phyloP scores from a whole-genome alignment of 1,284 basidiomycete genomes.

The Phylloporus sp. region DNA sequence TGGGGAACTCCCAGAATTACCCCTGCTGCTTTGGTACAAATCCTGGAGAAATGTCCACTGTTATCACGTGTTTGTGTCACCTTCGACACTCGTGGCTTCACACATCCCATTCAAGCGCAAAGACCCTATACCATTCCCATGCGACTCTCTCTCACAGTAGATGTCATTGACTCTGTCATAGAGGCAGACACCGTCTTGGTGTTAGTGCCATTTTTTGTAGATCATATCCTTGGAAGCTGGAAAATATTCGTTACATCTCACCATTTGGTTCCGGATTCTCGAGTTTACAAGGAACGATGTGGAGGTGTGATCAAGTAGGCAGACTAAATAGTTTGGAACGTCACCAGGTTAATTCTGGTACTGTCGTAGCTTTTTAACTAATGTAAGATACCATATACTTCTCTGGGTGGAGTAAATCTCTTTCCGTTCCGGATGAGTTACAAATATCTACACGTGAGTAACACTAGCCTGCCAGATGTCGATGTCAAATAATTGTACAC shows the following conservation, averaged over 20 bases:
- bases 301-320: too few relatives aligned
- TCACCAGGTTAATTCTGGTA: neutral
- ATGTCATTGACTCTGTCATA: conserved; percentile 1
- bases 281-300: neutral
- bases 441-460: neutral
- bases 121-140: neutral
- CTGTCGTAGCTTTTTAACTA: neutral
- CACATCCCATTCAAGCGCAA: neutral
- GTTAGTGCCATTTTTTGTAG: neutral
- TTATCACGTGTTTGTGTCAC: neutral
- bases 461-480: neutral
- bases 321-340: neutral
- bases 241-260: neutral
- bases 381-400: neutral
- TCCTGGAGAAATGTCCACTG: neutral
- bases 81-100: conserved; percentile 1
- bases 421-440: neutral
- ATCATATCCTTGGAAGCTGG: neutral
- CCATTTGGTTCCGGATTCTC: neutral
- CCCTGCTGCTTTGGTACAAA: neutral
- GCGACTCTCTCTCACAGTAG: neutral
- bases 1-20: conserved; percentile 6
- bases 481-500: neutral
- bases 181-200: conserved; percentile 1
- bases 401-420: neutral